These are phyloP conservation scores for Populus davidiana DNA, from an alignment of 345 rosid genomes.

Conservation along the genomic window DNA sequence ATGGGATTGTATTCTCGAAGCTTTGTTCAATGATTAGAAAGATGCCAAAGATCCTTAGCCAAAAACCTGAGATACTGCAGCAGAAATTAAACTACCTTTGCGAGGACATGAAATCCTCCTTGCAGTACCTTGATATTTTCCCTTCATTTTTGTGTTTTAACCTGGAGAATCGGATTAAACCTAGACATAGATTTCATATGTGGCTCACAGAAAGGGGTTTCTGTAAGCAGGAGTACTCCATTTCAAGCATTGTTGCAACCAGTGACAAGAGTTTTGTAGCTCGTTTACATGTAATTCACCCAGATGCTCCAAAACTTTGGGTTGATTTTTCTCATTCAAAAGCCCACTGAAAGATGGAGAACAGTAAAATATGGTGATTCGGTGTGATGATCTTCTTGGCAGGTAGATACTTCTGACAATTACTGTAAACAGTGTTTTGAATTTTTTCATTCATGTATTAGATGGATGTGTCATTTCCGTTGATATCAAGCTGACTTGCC, in stretches of 20 bases:
- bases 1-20: constrained; percentile 51
- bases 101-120: constrained; percentile 41
- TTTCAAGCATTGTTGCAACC: constrained; percentile 65
- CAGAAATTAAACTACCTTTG: constrained; percentile 48
- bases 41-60: constrained; percentile 59
- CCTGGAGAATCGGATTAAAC: constrained; percentile 60
- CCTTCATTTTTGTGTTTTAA: constrained; percentile 62
- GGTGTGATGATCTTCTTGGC: neutral
- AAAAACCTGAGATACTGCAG: constrained; percentile 44
- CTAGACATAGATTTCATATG: constrained; percentile 48
- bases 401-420: neutral
- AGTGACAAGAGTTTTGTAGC: constrained; percentile 53
- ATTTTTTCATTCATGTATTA: neutral
- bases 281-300: constrained; percentile 57
- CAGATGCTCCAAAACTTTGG: constrained; percentile 61
- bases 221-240: constrained; percentile 39
- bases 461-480: neutral
- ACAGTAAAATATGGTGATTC: neutral
- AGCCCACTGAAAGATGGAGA: constrained; percentile 8
- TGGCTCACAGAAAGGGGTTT: constrained; percentile 56
- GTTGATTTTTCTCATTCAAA: constrained; percentile 40
- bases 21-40: constrained; percentile 39
- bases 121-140: constrained; percentile 43
- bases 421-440: neutral
- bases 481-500: neutral